Evolutionary conservation across 2,329 filamentous ascomycete genomes (phyloP), one percentile per base, ranked within the genome.

Genomic region (Phoma sp.): DNA sequence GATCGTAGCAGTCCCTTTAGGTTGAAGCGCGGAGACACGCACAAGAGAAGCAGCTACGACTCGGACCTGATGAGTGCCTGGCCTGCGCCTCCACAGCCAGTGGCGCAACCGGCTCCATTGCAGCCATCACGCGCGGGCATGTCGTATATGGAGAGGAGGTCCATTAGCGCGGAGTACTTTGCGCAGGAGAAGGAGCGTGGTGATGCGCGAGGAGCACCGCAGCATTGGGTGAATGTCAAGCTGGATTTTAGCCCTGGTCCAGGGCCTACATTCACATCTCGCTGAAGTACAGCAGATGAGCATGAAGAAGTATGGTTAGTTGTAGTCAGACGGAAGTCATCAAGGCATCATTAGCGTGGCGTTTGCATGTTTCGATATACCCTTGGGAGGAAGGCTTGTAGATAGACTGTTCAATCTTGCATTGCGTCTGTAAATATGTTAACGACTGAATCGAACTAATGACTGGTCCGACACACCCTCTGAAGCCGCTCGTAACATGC

Each of bases 1-100:
- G 69, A 71, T 44, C 57, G 59, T 13, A 57, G 57, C 2, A 69
- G 62, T 37, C 68, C 70, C 9, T 71, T 71, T 37, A 63, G 63
- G 7, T 47, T 70, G 14, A 72, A 67, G 49, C 63, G 62, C n/a
- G 66, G 64, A 10, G 60, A 67, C 32, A 68, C 68, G 7, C 40
- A 59, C 35, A 65, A 58, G 39, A 52, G 55, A 36, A 46, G 37
- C 27, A 64, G 60, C 33, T n/a, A 62, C 22, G 64, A 59, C 22
- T 36, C 58, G 10, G 61, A 61, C 2, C 42, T 65, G 8, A 58
- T 57, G 27, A 52, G 57, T 24, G 42, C 61, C 4, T 67, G 62
- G 62, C 62, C 61, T 23, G 50, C 56, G 18, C 59, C 64, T 32
- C 62, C 63, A 5, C 52, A 61, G 41, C 46, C 46, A 35, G 40